Percentiles rank a stretch among this genome's conserved stretches.
Conservation (phyloP, 2,329 filamentous ascomycete genomes). For the Fusarium sp. region DNA sequence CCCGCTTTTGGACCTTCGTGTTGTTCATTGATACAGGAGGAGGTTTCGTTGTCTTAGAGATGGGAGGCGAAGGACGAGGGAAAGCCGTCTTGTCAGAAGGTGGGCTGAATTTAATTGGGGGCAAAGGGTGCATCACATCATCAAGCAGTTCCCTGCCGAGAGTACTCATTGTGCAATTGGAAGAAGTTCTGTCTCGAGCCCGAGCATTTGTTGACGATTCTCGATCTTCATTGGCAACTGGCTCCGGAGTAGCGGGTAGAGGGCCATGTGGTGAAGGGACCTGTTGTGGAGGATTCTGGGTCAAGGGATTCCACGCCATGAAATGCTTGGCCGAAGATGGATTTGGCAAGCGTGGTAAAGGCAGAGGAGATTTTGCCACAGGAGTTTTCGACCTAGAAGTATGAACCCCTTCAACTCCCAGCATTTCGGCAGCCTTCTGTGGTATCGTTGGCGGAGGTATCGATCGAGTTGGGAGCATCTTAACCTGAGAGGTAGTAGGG, state of each 20-base stretch:
- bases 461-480: not conserved
- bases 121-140: slow-evolving; percentile 39
- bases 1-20: slow-evolving; percentile 1
- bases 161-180: slow-evolving; percentile 42
- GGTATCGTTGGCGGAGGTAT: slow-evolving; percentile 8
- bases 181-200: slow-evolving; percentile 3
- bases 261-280: not conserved
- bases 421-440: slow-evolving; percentile 30
- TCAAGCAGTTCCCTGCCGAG: slow-evolving; percentile 37
- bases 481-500: slow-evolving; percentile 5
- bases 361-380: not conserved
- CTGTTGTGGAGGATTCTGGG: slow-evolving; percentile 2
- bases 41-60: slow-evolving; percentile 8
- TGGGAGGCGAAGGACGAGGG: not conserved
- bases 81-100: not conserved
- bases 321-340: slow-evolving; percentile 4
- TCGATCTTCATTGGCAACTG: not conserved
- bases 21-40: slow-evolving; percentile 1
- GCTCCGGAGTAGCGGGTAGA: not conserved
- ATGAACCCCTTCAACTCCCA: slow-evolving; percentile 34
- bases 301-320: slow-evolving; percentile 5
- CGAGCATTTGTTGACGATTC: not conserved
- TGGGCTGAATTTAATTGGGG: slow-evolving; percentile 16
- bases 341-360: slow-evolving; percentile 5
- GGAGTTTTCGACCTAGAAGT: not conserved